Percentiles rank a stretch among this genome's conserved stretches.
Conservation (phyloP, 2,329 filamentous ascomycete species). For the Sphaceloma murrayae region DNA sequence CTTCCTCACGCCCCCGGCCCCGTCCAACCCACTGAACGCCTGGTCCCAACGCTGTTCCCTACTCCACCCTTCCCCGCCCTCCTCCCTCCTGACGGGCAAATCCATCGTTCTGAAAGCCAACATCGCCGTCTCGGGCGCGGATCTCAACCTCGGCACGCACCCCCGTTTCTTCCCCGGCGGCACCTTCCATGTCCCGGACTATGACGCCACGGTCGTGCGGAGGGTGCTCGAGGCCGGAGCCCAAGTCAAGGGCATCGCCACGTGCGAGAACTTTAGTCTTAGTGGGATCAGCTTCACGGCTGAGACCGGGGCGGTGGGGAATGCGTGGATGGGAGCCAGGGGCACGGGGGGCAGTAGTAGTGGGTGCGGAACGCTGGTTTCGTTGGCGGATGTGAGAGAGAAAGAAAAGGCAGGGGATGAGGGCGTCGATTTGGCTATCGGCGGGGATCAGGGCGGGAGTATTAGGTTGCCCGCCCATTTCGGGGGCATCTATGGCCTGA, state of each 20-base stretch:
- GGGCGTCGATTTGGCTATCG: constrained; percentile 31
- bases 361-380: constrained; percentile 29
- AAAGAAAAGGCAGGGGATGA: constrained; percentile 24
- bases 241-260: constrained; percentile 36
- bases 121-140: constrained; percentile 37
- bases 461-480: constrained; percentile 23
- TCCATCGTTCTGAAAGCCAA: constrained; percentile 41
- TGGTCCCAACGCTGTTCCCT: constrained; percentile 34
- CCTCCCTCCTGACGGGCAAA: constrained; percentile 23
- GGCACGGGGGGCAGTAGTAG: constrained; percentile 31
- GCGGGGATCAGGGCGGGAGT: constrained; percentile 26
- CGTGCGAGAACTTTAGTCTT: constrained; percentile 41
- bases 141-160: constrained; percentile 37
- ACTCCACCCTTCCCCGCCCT: constrained; percentile 23
- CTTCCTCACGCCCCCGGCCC: constrained; percentile 6
- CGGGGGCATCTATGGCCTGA: constrained; percentile 29
- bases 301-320: constrained; percentile 39
- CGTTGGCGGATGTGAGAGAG: constrained; percentile 26
- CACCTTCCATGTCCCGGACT: constrained; percentile 28
- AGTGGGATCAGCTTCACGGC: constrained; percentile 36
- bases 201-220: constrained; percentile 39
- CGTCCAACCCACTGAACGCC: constrained; percentile 36
- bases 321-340: constrained; percentile 29
- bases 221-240: constrained; percentile 37
- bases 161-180: constrained; percentile 32